Base-by-base conservation (phyloP, 2,329 filamentous ascomycete species). In the Trichoderma simmonsii region DNA sequence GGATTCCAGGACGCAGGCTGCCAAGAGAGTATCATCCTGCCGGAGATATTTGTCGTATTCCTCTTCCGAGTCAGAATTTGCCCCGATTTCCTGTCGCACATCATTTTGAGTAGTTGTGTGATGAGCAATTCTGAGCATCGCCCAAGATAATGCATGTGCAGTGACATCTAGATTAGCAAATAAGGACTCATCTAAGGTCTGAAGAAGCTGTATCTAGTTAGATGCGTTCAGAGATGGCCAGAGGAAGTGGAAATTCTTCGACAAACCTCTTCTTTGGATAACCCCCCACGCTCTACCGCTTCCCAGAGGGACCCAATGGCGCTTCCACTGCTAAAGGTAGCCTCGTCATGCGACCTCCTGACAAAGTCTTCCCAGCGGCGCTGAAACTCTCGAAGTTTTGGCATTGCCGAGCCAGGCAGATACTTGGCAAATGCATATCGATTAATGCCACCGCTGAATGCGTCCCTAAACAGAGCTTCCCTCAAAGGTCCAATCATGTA, bases 141-240 rank as follows among this genome's bases (percentile, higher is more conserved):
- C 57, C 71, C 71, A 73, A 3, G 71, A 67, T 7, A 73, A 15
- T 7, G 43, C 62, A 18, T 69, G 64, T 26, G 68, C 70, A 18
- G 71, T 73, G 4, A 71, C 71, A 57, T 73, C 71, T 15, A 73
- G 61, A 15, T 73, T 73, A 6, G 72, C 72, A 39, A 73, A 73
- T 4, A 73, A 34, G 4, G 54, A 60, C 34, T 73, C 72, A 39
- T 73, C 72, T 4, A 73, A 43, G 2, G 72, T 71, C 26, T 73
- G 72, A n/a, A 73, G 63, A 34, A 73, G 56, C 72, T 73, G n/a
- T 3, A 5, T 12, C 30, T 24, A n/a, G 62, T 61, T 24, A 66
- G 70, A 28, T 48, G 28, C 18, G 39, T 43, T 43, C 39, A 8
- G 39, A 9, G 18, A 5, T 4, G 3, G 14, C 15, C 4, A 32